A percentile compares a stretch with the other conserved stretches of the same genome.
phyloP scores from a whole-genome alignment of 163 green algal genomes.

The Scenedesmus sp. region DNA sequence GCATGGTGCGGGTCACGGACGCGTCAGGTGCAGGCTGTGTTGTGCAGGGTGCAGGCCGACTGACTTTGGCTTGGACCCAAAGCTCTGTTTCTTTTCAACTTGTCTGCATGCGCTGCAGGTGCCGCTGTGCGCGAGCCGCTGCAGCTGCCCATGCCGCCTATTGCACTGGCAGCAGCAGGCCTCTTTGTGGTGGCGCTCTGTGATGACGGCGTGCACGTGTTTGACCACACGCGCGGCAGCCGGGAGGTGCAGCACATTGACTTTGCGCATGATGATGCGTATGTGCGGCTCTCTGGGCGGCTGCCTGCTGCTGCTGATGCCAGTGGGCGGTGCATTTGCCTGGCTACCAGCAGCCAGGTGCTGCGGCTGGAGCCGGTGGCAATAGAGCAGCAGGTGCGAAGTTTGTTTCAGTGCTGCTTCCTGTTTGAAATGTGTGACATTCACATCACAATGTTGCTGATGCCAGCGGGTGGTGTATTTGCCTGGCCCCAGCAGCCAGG shows the following conservation, averaged over 20 bases:
- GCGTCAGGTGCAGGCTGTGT: no score
- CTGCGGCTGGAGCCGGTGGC: constrained; percentile 57
- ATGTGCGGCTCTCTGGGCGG: constrained; percentile 49
- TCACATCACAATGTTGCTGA: no score
- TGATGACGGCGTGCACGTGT: constrained; percentile 46
- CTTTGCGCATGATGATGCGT: constrained; percentile 67
- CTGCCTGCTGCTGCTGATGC: constrained; percentile 28
- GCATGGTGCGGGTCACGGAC: no score
- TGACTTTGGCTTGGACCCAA: no score
- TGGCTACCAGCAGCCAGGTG: constrained; percentile 21
- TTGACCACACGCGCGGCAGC: constrained; percentile 31
- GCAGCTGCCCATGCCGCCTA: neutral
- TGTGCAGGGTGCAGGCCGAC: no score
- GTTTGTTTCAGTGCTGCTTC: neutral
- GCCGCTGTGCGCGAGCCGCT: neutral
- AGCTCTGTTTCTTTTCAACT: no score
- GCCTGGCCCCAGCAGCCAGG: constrained; percentile 3
- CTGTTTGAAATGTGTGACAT: no score
- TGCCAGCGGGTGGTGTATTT: constrained; percentile 8
- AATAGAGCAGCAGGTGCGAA: constrained; percentile 59
- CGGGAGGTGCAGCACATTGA: constrained; percentile 57
- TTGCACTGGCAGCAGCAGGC: constrained; percentile 37
- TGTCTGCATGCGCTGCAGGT: neutral
- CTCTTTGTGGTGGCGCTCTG: constrained; percentile 48
- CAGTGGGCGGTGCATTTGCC: constrained; percentile 1